Percentiles rank a stretch among this genome's conserved stretches.
phyloP scores from a whole-genome alignment of 2,329 filamentous ascomycete species.

The Aschersonia sp. region DNA sequence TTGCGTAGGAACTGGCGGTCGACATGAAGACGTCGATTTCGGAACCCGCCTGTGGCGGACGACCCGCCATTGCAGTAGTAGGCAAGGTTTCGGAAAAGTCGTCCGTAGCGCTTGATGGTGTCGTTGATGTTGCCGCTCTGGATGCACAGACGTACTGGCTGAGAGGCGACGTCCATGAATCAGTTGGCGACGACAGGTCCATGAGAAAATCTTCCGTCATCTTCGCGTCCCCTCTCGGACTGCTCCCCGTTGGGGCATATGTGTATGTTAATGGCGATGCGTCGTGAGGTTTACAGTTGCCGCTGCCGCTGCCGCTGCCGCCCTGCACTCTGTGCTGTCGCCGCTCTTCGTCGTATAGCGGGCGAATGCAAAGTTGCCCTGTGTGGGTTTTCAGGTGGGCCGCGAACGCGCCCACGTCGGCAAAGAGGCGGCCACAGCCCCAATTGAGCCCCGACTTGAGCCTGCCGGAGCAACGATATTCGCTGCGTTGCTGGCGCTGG shows the following conservation, averaged over 20 bases:
- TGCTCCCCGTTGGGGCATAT: neutral
- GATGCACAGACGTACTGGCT: neutral
- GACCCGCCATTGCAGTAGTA: too few relatives aligned
- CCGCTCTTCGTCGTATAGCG: conserved; percentile 2
- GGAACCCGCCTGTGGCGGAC: too few relatives aligned
- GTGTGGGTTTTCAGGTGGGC: conserved; percentile 1
- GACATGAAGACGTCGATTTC: too few relatives aligned
- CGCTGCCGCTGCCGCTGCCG: too few relatives aligned
- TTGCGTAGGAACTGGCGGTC: neutral
- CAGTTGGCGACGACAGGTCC: neutral
- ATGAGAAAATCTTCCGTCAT: neutral
- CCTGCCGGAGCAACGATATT: neutral
- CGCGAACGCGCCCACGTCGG: neutral
- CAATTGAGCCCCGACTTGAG: conserved; percentile 1
- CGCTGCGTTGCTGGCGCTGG: neutral
- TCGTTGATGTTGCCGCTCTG: too few relatives aligned
- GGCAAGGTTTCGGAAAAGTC: too few relatives aligned
- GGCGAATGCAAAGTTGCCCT: conserved; percentile 3
- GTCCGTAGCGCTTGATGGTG: too few relatives aligned
- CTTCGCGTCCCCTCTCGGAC: too few relatives aligned
- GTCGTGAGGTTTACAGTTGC: too few relatives aligned
- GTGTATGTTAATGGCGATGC: neutral
- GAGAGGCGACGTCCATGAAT: neutral
- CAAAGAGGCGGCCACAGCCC: conserved; percentile 2
- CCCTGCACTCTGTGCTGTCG: neutral